Evolutionary conservation across 306 rosid species (phyloP).

Genomic region (Morella rubra): DNA sequence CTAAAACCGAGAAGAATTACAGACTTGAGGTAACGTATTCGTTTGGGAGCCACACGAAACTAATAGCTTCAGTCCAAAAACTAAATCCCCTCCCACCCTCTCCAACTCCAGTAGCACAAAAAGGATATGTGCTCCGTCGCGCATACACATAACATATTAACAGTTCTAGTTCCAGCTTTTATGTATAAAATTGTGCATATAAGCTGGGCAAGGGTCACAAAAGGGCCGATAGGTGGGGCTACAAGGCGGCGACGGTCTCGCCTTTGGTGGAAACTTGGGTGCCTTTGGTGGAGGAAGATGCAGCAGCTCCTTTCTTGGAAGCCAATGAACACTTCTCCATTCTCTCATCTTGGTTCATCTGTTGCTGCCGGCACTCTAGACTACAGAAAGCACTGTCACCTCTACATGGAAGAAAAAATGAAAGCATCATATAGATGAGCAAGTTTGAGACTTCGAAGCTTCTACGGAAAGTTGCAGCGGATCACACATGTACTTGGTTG

Average conservation of each 20-base stretch:
- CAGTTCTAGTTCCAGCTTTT: neutral
- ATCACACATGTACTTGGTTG: no score
- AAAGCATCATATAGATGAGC: neutral
- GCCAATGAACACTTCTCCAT: slow-evolving; percentile 55
- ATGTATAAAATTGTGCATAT: slow-evolving; percentile 5
- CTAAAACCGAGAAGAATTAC: slow-evolving; percentile 8
- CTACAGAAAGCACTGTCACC: slow-evolving; percentile 91
- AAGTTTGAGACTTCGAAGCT: neutral
- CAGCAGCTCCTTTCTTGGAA: slow-evolving; percentile 45
- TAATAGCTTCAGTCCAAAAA: slow-evolving; percentile 8
- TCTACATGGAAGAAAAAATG: slow-evolving; percentile 27
- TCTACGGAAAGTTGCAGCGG: neutral
- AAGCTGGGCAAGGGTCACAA: neutral
- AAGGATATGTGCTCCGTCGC: neutral
- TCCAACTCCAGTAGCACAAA: no score
- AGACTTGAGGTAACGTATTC: neutral
- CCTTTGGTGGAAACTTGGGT: slow-evolving; percentile 47
- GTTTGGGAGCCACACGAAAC: slow-evolving; percentile 3
- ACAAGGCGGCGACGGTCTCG: slow-evolving; percentile 58
- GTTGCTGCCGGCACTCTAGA: slow-evolving; percentile 82
- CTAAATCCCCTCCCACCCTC: neutral
- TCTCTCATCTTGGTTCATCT: slow-evolving; percentile 80
- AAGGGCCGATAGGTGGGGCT: neutral
- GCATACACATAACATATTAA: neutral
- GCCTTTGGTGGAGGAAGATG: slow-evolving; percentile 26